Percentiles rank a stretch among this genome's conserved stretches.
phyloP scores from a whole-genome alignment of 1,284 basidiomycete species.

The Trichosporon faecale region DNA sequence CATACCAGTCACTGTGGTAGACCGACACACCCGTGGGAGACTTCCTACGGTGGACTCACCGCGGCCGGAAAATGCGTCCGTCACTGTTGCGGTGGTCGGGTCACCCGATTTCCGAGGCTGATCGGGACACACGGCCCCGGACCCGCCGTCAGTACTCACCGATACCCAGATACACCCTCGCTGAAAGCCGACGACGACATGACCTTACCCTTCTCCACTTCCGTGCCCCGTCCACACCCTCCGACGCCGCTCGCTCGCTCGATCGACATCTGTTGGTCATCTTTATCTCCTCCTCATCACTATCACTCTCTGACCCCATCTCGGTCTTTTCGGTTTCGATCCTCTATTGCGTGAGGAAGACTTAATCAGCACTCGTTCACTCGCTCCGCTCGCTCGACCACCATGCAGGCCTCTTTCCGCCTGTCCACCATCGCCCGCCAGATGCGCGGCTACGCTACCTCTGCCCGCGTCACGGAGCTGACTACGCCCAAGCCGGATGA shows the following conservation, averaged over 20 bases:
- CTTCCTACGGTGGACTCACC: neutral
- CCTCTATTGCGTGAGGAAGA: no score
- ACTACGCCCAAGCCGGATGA: conserved; percentile 64
- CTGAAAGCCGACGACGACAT: neutral
- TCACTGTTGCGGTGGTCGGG: neutral
- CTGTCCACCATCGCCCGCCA: neutral
- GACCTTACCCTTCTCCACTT: neutral
- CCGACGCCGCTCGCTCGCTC: neutral
- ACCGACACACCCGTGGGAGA: neutral
- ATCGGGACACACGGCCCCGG: neutral
- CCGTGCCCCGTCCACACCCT: neutral
- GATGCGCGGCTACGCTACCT: conserved; percentile 13
- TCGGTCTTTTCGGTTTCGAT: neutral
- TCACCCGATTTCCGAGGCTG: conserved; percentile 1
- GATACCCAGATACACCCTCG: neutral
- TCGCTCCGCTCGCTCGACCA: neutral
- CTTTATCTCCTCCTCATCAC: neutral
- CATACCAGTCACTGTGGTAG: neutral
- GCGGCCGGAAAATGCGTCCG: conserved; percentile 5
- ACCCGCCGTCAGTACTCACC: neutral
- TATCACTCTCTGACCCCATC: neutral
- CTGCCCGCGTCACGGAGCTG: conserved; percentile 16
- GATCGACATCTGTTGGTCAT: neutral
- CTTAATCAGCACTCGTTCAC: no score
- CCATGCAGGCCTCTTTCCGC: conserved; percentile 5